Evolutionary conservation across 345 rosid species (phyloP).

Genomic region (Conringia planisiliqua): DNA sequence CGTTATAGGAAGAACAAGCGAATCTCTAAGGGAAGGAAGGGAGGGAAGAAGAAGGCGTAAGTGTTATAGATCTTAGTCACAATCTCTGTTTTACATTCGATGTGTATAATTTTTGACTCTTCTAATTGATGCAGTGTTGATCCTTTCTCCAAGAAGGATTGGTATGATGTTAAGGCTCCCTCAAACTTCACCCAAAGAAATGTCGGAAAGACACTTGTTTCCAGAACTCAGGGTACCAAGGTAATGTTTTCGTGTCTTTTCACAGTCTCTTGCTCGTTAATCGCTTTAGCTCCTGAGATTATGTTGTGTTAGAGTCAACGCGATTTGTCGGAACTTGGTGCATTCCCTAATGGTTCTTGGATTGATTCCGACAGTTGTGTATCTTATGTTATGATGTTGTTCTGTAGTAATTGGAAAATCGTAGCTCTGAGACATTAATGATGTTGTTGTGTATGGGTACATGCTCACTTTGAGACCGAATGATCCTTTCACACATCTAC

Average conservation of each 20-base stretch:
- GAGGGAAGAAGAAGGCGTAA: slow-evolving; percentile 96
- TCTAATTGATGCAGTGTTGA: slow-evolving; percentile 46
- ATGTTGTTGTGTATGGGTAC: neutral
- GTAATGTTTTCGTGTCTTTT: slow-evolving; percentile 27
- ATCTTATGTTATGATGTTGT: neutral
- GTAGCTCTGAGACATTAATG: neutral
- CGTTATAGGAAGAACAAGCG: slow-evolving; percentile 81
- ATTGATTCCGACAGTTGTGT: neutral
- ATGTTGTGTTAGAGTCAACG: neutral
- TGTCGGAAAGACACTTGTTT: slow-evolving; percentile 88
- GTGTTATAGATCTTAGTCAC: neutral
- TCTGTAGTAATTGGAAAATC: neutral
- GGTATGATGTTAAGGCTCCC: slow-evolving; percentile 97
- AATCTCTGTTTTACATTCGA: neutral
- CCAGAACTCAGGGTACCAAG: slow-evolving; percentile 97
- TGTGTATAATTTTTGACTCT: neutral
- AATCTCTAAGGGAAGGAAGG: slow-evolving; percentile 96
- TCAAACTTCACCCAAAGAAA: slow-evolving; percentile 56
- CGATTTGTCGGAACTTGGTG: neutral
- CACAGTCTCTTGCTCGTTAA: neutral
- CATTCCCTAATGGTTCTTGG: neutral
- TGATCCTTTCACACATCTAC: neutral
- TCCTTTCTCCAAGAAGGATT: slow-evolving; percentile 96
- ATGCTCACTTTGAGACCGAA: no score
- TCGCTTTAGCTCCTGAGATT: neutral